A percentile compares a stretch with the other conserved stretches of the same genome.
Evolutionary conservation across 2,329 filamentous ascomycete genomes (phyloP).

Genomic region (Trichothecium roseum): DNA sequence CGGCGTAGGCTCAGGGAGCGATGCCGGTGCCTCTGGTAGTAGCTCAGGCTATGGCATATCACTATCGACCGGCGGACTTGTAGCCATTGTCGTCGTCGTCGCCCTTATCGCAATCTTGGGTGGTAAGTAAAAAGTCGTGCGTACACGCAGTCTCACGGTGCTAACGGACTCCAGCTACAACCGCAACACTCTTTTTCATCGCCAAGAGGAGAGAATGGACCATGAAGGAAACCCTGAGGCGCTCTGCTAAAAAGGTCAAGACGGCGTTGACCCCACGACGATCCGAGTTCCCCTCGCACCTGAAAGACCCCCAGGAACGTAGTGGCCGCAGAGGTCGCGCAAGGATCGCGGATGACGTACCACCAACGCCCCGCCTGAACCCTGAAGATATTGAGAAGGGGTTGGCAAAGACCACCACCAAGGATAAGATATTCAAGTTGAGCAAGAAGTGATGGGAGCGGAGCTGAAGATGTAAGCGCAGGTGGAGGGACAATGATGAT

Average conservation of each 20-base stretch:
- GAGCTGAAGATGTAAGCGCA: not conserved
- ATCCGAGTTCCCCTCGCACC: constrained; percentile 48
- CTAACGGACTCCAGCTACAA: constrained; percentile 38
- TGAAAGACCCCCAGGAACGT: constrained; percentile 30
- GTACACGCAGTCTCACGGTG: not conserved
- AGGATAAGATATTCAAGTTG: constrained; percentile 20
- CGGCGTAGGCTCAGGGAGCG: constrained; percentile 31
- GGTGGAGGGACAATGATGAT: not conserved
- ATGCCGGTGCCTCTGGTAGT: constrained; percentile 57
- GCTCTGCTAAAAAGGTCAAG: constrained; percentile 53
- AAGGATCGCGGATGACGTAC: constrained; percentile 42
- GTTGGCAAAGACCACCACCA: constrained; percentile 24
- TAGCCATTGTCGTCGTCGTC: constrained; percentile 67
- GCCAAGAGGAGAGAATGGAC: constrained; percentile 83
- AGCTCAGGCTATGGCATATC: constrained; percentile 28
- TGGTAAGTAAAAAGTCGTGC: constrained; percentile 42
- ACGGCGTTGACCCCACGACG: constrained; percentile 52
- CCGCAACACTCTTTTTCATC: constrained; percentile 61
- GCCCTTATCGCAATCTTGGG: constrained; percentile 56
- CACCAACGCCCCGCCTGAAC: constrained; percentile 44
- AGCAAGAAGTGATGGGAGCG: constrained; percentile 7
- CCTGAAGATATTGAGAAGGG: constrained; percentile 52
- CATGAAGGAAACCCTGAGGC: constrained; percentile 59
- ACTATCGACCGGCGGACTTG: constrained; percentile 58
- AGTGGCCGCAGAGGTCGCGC: constrained; percentile 25